Percentiles rank a stretch among this genome's conserved stretches.
phyloP scores from a whole-genome alignment of 176 grass and related monocot species.

The Leersia perrieri region DNA sequence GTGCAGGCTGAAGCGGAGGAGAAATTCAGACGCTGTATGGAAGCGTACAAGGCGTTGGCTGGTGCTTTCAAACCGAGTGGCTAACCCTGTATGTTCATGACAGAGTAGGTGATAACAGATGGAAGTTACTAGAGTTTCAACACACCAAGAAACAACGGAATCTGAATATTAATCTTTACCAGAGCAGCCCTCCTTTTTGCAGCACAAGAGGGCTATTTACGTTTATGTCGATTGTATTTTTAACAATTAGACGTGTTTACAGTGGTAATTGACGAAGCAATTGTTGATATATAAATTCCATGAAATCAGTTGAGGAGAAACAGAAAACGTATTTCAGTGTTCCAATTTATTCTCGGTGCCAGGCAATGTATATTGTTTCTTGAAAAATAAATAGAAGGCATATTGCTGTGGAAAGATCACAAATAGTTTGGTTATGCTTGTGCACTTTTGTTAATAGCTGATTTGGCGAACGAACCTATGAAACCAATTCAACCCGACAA shows the following conservation, averaged over 20 bases:
- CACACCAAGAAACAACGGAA: background rate
- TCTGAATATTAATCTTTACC: background rate
- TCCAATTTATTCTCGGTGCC: background rate
- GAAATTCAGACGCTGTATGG: constrained; percentile 57
- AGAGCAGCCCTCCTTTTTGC: too few relatives aligned
- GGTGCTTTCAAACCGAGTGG: constrained; percentile 31
- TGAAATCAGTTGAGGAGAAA: background rate
- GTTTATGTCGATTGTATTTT: background rate
- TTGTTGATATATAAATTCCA: background rate
- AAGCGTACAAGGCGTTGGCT: constrained; percentile 52
- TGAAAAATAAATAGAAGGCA: background rate
- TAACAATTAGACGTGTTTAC: background rate
- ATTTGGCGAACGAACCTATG: background rate
- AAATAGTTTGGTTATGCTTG: background rate
- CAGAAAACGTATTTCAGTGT: background rate
- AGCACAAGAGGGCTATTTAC: too few relatives aligned
- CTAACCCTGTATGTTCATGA: background rate
- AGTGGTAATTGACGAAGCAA: background rate
- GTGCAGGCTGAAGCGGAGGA: constrained; percentile 60
- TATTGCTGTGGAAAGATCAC: background rate
- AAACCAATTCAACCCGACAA: background rate
- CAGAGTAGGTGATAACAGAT: background rate
- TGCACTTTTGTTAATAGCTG: background rate
- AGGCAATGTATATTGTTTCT: background rate
- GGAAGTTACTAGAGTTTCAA: background rate